A percentile compares a stretch with the other conserved stretches of the same genome.
Evolutionary conservation across 768 basidiomycete genomes (phyloP).

Genomic region (Phaeotremella skinneri): DNA sequence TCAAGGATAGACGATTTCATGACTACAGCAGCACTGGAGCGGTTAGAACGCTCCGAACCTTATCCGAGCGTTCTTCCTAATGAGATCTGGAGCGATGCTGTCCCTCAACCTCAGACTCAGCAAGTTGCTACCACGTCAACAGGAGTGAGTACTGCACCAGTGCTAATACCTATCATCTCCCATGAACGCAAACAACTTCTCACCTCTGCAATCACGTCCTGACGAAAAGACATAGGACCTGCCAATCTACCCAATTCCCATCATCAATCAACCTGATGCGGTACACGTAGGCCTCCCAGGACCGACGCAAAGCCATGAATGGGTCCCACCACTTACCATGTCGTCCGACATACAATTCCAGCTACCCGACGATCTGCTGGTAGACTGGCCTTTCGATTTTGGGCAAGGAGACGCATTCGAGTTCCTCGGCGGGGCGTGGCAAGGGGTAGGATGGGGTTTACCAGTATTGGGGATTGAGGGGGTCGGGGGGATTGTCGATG

Average conservation of each 20-base stretch:
- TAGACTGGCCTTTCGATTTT: conserved; percentile 35
- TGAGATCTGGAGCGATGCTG: neutral
- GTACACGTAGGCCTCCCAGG: neutral
- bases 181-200: neutral
- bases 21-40: neutral
- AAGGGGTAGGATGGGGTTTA: neutral
- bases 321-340: neutral
- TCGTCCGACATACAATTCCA: conserved; percentile 18
- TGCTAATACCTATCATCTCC: neutral
- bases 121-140: neutral
- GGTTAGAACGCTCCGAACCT: neutral
- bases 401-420: conserved; percentile 36
- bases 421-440: conserved; percentile 9
- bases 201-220: neutral
- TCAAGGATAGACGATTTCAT: conserved; percentile 25
- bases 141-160: neutral
- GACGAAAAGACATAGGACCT: neutral
- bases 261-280: neutral
- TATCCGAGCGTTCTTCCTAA: neutral
- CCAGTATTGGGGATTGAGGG: neutral
- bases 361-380: neutral
- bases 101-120: neutral
- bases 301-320: neutral
- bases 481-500: neutral
- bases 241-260: neutral